phyloP scores from a whole-genome alignment of 306 rosid species.

The Vicia villosa region DNA sequence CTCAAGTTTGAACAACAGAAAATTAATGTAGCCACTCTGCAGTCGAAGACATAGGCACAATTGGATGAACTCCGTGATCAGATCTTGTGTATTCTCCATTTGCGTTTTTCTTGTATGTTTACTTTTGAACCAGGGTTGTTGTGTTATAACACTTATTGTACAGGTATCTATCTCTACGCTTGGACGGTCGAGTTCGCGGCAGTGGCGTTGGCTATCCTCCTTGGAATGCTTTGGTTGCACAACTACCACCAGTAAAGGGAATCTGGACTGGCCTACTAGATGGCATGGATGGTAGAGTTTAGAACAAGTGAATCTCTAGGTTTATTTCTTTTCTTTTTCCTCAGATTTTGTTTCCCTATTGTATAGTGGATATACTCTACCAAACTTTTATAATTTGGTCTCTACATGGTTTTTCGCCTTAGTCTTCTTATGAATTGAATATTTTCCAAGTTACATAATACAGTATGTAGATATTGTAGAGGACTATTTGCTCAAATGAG shows the following conservation, averaged over 20 bases:
- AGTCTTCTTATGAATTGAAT: slow-evolving; percentile 3
- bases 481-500: too few relatives aligned
- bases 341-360: slow-evolving; percentile 18
- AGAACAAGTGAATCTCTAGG: slow-evolving; percentile 39
- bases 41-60: not conserved
- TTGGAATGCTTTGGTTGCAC: slow-evolving; percentile 95
- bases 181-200: slow-evolving; percentile 96
- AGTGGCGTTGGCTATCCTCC: slow-evolving; percentile 97
- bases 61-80: not conserved
- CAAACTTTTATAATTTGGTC: slow-evolving; percentile 3
- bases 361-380: slow-evolving; percentile 14
- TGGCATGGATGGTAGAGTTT: slow-evolving; percentile 94
- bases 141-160: not conserved
- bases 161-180: slow-evolving; percentile 84
- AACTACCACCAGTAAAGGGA: slow-evolving; percentile 86
- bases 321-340: not conserved
- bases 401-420: slow-evolving; percentile 10
- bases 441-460: too few relatives aligned
- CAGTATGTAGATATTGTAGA: too few relatives aligned
- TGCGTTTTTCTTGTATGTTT: not conserved
- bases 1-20: not conserved
- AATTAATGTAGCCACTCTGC: not conserved
- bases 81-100: not conserved
- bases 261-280: slow-evolving; percentile 94
- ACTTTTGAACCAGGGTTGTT: not conserved